Percentiles rank a stretch among this genome's conserved stretches.
These are phyloP conservation scores for Phytophthora citrophthora DNA, from an alignment of 352 stramenopile genomes.

Conservation along the genomic window DNA sequence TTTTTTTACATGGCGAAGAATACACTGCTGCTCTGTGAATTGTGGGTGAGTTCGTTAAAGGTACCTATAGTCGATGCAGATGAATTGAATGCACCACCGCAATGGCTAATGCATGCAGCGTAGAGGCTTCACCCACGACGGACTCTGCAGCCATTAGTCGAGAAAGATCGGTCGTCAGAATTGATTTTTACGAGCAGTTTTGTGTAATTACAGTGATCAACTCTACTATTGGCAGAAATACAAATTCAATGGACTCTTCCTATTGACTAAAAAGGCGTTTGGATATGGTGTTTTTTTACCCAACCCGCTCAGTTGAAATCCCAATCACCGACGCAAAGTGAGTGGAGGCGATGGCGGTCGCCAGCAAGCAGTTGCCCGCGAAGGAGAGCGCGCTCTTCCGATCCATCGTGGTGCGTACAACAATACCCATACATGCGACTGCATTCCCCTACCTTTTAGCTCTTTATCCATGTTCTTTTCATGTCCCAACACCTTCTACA, in stretches of 20 bases:
- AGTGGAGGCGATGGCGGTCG: conserved; percentile 51
- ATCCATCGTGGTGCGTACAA: conserved; percentile 89
- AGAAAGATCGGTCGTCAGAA: conserved; percentile 22
- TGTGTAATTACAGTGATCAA: not conserved
- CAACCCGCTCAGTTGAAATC: conserved; percentile 29
- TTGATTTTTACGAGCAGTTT: not conserved
- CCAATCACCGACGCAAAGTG: conserved; percentile 6
- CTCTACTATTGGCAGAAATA: not conserved
- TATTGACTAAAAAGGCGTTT: conserved; percentile 2
- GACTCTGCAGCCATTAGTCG: conserved; percentile 3
- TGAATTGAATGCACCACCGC: not conserved
- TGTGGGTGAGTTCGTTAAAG: too few species aligned
- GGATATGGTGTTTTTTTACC: conserved; percentile 23
- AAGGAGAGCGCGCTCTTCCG: conserved; percentile 97
- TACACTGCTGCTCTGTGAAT: conserved; percentile 32
- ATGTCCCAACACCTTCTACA: not conserved
- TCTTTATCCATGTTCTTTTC: not conserved
- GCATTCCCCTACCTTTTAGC: not conserved
- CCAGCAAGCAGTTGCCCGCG: conserved; percentile 83
- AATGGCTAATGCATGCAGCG: not conserved
- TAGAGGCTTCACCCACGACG: not conserved
- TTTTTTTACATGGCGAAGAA: conserved; percentile 36
- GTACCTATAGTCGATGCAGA: too few species aligned
- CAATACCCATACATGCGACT: not conserved
- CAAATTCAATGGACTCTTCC: not conserved